Conservation (phyloP, 75 land plant genomes). For the Azolla pinnata region DNA sequence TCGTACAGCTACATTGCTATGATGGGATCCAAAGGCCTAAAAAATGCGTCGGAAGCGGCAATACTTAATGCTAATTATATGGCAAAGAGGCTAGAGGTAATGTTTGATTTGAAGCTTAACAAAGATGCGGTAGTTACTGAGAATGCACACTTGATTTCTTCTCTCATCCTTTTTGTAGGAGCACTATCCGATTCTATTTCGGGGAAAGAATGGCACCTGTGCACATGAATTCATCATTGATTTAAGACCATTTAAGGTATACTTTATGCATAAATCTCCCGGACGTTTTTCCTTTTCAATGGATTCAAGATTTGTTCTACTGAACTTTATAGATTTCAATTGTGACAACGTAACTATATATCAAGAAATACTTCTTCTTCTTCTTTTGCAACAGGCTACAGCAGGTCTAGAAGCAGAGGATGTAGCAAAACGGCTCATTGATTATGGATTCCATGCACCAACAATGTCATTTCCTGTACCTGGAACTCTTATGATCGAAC, state of each 20-base stretch:
- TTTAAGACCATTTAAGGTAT: conserved; percentile 83
- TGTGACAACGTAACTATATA: no score
- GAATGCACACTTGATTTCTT: not conserved
- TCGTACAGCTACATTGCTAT: conserved; percentile 90
- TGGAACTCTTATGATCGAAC: conserved; percentile 98
- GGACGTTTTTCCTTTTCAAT: no score
- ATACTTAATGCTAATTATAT: conserved; percentile 96
- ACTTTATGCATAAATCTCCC: no score
- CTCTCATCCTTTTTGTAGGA: conserved; percentile 26
- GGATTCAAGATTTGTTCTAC: no score
- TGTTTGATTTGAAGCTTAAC: not conserved
- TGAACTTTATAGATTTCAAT: no score
- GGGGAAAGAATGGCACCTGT: conserved; percentile 93
- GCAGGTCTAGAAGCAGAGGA: conserved; percentile 96
- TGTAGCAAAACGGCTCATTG: conserved; percentile 96
- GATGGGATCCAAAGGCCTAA: conserved; percentile 96
- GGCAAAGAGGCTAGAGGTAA: conserved; percentile 98
- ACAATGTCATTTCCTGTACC: conserved; percentile 99
- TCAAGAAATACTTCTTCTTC: no score
- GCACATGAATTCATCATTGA: conserved; percentile 97
- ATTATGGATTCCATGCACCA: conserved; percentile 98
- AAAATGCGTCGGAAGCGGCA: conserved; percentile 83
- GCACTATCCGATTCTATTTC: conserved; percentile 83
- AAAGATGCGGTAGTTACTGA: no score
- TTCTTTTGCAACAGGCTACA: conserved; percentile 73